Conservation (phyloP, 1,284 basidiomycete genomes). For the Phellinidium pouzarii region DNA sequence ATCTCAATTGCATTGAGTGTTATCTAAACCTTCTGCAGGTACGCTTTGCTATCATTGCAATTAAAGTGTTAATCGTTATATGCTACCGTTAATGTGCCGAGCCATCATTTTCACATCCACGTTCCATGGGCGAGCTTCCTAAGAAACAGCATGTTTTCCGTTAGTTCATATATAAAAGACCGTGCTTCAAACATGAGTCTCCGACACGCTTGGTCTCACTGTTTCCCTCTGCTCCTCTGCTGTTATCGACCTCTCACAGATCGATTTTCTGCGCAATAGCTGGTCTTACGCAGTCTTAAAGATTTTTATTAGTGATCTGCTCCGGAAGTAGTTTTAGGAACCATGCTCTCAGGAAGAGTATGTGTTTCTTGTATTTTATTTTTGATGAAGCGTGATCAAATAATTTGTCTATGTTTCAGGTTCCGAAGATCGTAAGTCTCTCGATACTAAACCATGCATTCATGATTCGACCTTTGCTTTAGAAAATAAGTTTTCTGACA, state of each 20-base stretch:
- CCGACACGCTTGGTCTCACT: not conserved
- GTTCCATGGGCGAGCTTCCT: conserved; percentile 4
- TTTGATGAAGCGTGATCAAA: not conserved
- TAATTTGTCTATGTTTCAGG: conserved; percentile 2
- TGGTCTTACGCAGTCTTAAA: not conserved
- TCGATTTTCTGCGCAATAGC: not conserved
- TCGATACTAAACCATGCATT: not conserved
- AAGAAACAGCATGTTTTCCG: conserved; percentile 8
- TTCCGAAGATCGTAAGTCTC: conserved; percentile 15
- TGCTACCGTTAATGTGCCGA: not conserved
- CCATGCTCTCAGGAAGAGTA: conserved; percentile 11
- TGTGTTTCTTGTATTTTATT: not conserved
- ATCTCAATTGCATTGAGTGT: not conserved
- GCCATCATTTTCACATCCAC: not conserved
- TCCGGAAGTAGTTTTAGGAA: too few species aligned
- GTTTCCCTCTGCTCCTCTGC: not conserved
- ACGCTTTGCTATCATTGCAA: not conserved
- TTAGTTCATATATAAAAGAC: conserved; percentile 2
- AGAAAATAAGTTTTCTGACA: too few species aligned
- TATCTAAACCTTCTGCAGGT: not conserved
- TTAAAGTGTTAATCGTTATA: not conserved
- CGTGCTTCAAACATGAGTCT: conserved; percentile 12
- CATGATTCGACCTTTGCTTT: too few species aligned
- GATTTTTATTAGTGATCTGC: not conserved
- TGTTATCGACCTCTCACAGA: not conserved